Evolutionary conservation across 257 asterid genomes (phyloP), one percentile per base, ranked within the genome.

Genomic region (Apocynum venetum): DNA sequence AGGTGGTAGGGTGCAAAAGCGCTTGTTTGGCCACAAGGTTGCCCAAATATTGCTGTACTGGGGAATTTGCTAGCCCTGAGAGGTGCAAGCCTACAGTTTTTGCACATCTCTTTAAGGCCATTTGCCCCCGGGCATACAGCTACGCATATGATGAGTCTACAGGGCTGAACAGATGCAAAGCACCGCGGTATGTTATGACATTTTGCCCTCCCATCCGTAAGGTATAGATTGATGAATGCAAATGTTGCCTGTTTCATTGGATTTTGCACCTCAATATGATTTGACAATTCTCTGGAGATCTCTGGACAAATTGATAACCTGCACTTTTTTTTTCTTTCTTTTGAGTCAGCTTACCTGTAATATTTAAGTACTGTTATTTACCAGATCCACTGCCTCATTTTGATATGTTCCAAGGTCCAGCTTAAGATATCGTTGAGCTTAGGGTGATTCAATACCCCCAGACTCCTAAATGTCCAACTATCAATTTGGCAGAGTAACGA

Each of bases 71-170:
- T 8, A 83, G 74, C 44, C 74, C 82, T 8, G 56, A 36, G 2
- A 76, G 74, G 4, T 91, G 97, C 73, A 82, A 81, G 65, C 91
- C 95, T 4, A 87, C 90, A 2, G 76, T 82, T 2, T 86, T 84
- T 61, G 84, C 88, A 0, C 74, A 78, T 35, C 43, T 91, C 75
- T 89, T 92, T 35, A 92, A 92, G 88, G 89, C 87, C 19, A 47
- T 91, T 4, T 92, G 96, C 13, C 97, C 96, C 0, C 77, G 90
- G 72, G 92, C 97, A 12, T 92, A 86, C 78, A 87, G 88, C 19
- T 91, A 84, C 75, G 87, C 96, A 0, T 86, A 25, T 51, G 97
- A 92, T 83, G 87, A 83, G 64, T 53, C 92, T 10, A 78, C 74
- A 57, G 91, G 90, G 20, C 90, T 90, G 55, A 87, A 92, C 71